Base-by-base conservation (phyloP, 495 filamentous ascomycete genomes). In the Tetracladium setigerum region DNA sequence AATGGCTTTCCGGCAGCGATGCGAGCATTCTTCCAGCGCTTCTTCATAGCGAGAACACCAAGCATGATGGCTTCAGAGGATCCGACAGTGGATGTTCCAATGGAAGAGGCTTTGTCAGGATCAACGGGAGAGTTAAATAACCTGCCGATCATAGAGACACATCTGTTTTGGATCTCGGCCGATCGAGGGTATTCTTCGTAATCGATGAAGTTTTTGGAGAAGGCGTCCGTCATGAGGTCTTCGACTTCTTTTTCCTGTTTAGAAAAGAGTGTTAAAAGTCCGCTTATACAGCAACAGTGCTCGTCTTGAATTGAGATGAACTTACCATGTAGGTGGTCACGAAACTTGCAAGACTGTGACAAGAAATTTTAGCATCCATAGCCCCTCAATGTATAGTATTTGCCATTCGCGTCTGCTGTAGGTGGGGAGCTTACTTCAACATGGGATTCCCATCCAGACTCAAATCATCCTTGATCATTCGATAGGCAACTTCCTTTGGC, bases 381-480 rank as follows among this genome's bases (percentile, higher is more conserved):
- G 44, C 61, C 37, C 42, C 38, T 51, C 49, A 45, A 58, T 41
- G 22, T 41, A 16, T 42, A 19, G 31, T 42, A 38, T 42, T 19
- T 38, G 27, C 44, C 34, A 37, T 17, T 40, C 12, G 41, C 16
- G 47, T 40, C 36, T 37, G 19, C 38, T 42, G 38, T 8, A n/a
- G 34, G 8, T 18, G 14, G 16, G 44, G 49, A 6, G 63, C 81
- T 55, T 75, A 85, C 79, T 94, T 90, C 49, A 89, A 74, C 76
- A 86, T 85, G 10, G 86, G 85, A 47, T 89, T 94, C n/a, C 86
- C 86, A 62, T 95, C 89, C 50, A 95, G 67, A 54, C 83, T 89
- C 56, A 95, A 65, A 58, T 95, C 88, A 60, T 95, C 89, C 68
- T 89, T 90, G 69, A 95, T 95, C 87, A 95, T 86, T 36, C 87